Percentiles rank a stretch among this genome's conserved stretches.
phyloP scores from a whole-genome alignment of 495 filamentous ascomycete species.

The Podospora pseudocomata region DNA sequence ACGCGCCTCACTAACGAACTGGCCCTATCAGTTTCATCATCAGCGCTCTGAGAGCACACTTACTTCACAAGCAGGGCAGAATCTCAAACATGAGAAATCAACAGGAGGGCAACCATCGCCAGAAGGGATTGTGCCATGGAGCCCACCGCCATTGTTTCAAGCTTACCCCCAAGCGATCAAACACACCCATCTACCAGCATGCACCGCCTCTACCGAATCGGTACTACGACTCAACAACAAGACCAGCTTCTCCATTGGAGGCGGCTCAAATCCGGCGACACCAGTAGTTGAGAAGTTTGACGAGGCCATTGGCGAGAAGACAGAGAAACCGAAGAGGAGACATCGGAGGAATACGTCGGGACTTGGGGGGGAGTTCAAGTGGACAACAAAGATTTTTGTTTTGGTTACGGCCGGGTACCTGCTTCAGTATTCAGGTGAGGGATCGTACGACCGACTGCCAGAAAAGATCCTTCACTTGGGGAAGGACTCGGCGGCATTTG shows the following conservation, averaged over 20 bases:
- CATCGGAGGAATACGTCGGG: slow-evolving; percentile 56
- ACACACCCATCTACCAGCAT: slow-evolving; percentile 50
- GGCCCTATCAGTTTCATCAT: slow-evolving; percentile 35
- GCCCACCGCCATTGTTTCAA: slow-evolving; percentile 80
- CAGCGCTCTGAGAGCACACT: slow-evolving; percentile 42
- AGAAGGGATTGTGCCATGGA: slow-evolving; percentile 50
- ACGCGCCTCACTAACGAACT: slow-evolving; percentile 42
- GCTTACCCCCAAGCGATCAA: slow-evolving; percentile 81
- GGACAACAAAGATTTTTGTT: slow-evolving; percentile 80
- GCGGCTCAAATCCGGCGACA: slow-evolving; percentile 30
- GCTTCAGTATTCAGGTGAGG: slow-evolving; percentile 81
- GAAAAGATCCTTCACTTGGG: slow-evolving; percentile 84
- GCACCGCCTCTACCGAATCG: slow-evolving; percentile 49
- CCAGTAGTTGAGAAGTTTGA: slow-evolving; percentile 23
- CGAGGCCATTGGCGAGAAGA: slow-evolving; percentile 28
- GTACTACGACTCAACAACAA: slow-evolving; percentile 61
- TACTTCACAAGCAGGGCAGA: slow-evolving; percentile 18
- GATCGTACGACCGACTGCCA: slow-evolving; percentile 73
- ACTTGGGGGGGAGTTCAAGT: slow-evolving; percentile 62
- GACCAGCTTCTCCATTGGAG: slow-evolving; percentile 42
- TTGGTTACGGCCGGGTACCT: slow-evolving; percentile 78
- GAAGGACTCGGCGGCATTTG: slow-evolving; percentile 86
- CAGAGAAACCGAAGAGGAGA: slow-evolving; percentile 38
- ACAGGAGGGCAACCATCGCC: slow-evolving; percentile 21
- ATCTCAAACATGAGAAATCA: slow-evolving; percentile 39